A percentile compares a stretch with the other conserved stretches of the same genome.
phyloP scores from a whole-genome alignment of 345 rosid genomes.

The Eutrema japonicum region DNA sequence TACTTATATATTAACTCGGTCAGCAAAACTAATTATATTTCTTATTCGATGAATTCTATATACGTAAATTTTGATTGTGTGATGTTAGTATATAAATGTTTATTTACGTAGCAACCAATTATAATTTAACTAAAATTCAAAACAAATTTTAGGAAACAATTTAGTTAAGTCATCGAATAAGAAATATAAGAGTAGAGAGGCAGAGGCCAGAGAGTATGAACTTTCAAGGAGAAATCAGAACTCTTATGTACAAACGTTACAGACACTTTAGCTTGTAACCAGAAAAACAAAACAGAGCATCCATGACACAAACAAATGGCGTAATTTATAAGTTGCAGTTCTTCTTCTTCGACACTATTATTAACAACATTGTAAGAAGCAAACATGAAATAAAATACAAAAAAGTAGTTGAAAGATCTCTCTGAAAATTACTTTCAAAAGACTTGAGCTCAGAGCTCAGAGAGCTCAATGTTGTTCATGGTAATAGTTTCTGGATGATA shows the following conservation, averaged over 20 bases:
- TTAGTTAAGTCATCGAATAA: too few relatives aligned
- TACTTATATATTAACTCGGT: too few relatives aligned
- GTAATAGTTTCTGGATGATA: conserved; percentile 68
- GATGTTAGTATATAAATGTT: too few relatives aligned
- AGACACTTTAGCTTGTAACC: conserved; percentile 27
- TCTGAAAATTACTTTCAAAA: conserved; percentile 16
- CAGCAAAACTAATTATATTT: too few relatives aligned
- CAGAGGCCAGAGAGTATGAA: not conserved
- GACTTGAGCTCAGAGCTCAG: conserved; percentile 28
- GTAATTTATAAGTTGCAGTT: conserved; percentile 1
- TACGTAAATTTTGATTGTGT: too few relatives aligned
- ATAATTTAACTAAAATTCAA: too few relatives aligned
- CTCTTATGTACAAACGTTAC: conserved; percentile 38
- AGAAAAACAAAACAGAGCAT: conserved; percentile 29
- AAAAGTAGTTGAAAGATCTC: conserved; percentile 19
- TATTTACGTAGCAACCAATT: too few relatives aligned
- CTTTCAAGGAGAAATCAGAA: not conserved
- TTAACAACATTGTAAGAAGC: conserved; percentile 24
- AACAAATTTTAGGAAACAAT: too few relatives aligned
- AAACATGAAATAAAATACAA: not conserved
- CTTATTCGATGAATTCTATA: too few relatives aligned
- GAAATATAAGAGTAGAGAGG: too few relatives aligned
- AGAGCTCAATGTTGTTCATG: conserved; percentile 11
- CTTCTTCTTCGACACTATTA: conserved; percentile 29
- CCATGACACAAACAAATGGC: conserved; percentile 22